These are phyloP conservation scores for Hyphopichia khmerensis DNA, from an alignment of 1,139 yeast species.

Conservation along the genomic window DNA sequence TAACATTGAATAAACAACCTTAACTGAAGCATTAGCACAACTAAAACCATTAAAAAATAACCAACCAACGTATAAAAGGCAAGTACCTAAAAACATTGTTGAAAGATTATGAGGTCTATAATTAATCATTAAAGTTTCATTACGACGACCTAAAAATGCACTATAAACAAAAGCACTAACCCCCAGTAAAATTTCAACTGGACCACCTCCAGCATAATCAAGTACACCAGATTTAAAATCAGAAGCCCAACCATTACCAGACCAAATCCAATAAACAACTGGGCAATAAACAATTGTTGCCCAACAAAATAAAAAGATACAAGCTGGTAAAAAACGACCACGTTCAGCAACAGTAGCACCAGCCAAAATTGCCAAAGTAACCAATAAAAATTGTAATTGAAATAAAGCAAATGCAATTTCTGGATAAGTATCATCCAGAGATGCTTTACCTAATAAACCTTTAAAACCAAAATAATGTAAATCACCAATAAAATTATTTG, in stretches of 20 bases:
- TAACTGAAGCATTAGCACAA: slow-evolving; percentile 61
- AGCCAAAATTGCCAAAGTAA: slow-evolving; percentile 85
- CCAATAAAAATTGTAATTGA: slow-evolving; percentile 89
- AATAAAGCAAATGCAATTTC: slow-evolving; percentile 81
- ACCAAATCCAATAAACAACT: slow-evolving; percentile 94
- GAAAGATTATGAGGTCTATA: slow-evolving; percentile 95
- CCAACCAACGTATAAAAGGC: slow-evolving; percentile 73
- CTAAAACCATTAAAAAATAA: slow-evolving; percentile 86
- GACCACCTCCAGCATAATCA: slow-evolving; percentile 98
- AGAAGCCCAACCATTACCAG: slow-evolving; percentile 82
- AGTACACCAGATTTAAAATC: slow-evolving; percentile 77
- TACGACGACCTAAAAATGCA: slow-evolving; percentile 78
- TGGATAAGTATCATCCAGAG: slow-evolving; percentile 57
- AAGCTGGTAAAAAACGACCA: slow-evolving; percentile 83
- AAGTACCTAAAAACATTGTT: slow-evolving; percentile 76
- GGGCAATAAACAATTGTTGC: slow-evolving; percentile 92
- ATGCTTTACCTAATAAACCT: slow-evolving; percentile 57
- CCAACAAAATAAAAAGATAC: slow-evolving; percentile 83
- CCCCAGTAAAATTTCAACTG: slow-evolving; percentile 91
- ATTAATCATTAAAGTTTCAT: slow-evolving; percentile 80
- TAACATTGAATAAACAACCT: slow-evolving; percentile 82
- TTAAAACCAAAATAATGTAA: slow-evolving; percentile 78
- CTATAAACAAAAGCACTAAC: slow-evolving; percentile 87
- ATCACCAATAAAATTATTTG: slow-evolving; percentile 85
- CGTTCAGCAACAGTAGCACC: slow-evolving; percentile 93